Evolutionary conservation across 2,329 filamentous ascomycete species (phyloP).

Genomic region (Fusarium nodosum): DNA sequence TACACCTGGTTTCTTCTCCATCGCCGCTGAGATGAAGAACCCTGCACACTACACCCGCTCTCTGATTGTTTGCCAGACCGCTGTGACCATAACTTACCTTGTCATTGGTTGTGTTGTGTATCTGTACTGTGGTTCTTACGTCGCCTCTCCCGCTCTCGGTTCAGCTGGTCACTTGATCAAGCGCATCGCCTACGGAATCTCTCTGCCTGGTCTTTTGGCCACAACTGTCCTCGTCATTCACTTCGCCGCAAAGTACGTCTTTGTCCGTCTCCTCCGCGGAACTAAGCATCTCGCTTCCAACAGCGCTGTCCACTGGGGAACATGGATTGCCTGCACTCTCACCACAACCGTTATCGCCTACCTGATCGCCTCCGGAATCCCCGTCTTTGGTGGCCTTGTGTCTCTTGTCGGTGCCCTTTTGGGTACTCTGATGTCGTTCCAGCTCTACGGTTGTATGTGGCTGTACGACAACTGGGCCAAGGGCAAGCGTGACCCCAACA

Average conservation of each 20-base stretch:
- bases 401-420: slow-evolving; percentile 51
- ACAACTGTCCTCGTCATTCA: slow-evolving; percentile 50
- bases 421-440: slow-evolving; percentile 51
- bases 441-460: slow-evolving; percentile 52
- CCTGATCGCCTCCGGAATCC: slow-evolving; percentile 44
- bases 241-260: slow-evolving; percentile 39
- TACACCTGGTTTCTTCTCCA: slow-evolving; percentile 53
- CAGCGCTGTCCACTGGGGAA: slow-evolving; percentile 50
- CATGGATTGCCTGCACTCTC: slow-evolving; percentile 52
- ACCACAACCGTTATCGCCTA: slow-evolving; percentile 48
- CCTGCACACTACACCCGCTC: slow-evolving; percentile 49
- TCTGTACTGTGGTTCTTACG: slow-evolving; percentile 61
- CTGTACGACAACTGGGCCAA: slow-evolving; percentile 48
- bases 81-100: slow-evolving; percentile 53
- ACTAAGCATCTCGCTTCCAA: slow-evolving; percentile 52
- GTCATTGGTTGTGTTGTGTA: slow-evolving; percentile 59
- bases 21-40: slow-evolving; percentile 53
- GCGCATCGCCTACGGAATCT: slow-evolving; percentile 60
- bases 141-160: slow-evolving; percentile 62
- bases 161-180: slow-evolving; percentile 60
- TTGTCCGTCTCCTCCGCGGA: slow-evolving; percentile 46
- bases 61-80: slow-evolving; percentile 48
- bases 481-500: slow-evolving; percentile 27
- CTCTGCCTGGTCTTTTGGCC: slow-evolving; percentile 51
- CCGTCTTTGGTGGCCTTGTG: slow-evolving; percentile 49